phyloP scores from a whole-genome alignment of 305 asterid genomes.

The Fraxinus sp. region DNA sequence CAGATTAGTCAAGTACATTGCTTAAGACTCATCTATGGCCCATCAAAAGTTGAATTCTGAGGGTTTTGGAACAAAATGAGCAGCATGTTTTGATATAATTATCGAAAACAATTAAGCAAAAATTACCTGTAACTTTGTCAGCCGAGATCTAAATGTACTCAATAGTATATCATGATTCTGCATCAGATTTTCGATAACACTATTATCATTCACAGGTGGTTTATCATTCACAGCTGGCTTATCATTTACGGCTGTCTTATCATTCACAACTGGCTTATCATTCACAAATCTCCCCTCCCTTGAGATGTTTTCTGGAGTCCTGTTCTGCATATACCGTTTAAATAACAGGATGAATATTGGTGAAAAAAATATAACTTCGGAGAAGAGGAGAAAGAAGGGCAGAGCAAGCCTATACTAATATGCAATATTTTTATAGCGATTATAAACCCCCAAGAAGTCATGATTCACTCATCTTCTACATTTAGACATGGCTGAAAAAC shows the following conservation, averaged over 20 bases:
- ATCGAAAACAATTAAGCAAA: constrained; percentile 1
- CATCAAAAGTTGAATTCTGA: background rate
- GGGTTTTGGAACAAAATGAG: constrained; percentile 1
- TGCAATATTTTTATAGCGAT: background rate
- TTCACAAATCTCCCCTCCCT: constrained; percentile 28
- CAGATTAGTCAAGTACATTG: background rate
- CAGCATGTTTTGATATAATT: background rate
- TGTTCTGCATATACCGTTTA: constrained; percentile 31
- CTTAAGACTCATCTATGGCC: constrained; percentile 11
- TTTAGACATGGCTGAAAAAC: background rate
- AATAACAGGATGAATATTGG: constrained; percentile 1
- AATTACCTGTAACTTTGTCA: constrained; percentile 88
- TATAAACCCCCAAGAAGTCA: background rate
- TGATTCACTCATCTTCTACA: background rate
- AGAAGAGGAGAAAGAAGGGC: background rate
- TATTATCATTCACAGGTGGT: constrained; percentile 40
- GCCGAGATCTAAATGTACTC: constrained; percentile 74
- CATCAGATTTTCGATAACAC: constrained; percentile 57
- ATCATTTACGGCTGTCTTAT: background rate
- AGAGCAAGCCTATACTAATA: background rate
- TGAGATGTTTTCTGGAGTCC: constrained; percentile 29
- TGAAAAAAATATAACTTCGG: background rate
- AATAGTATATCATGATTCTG: constrained; percentile 72
- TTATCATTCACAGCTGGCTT: background rate
- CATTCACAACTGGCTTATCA: background rate